Evolutionary conservation across 2,329 filamentous ascomycete genomes (phyloP), one percentile per base, ranked within the genome.

Genomic region (Apiospora pterosperma): DNA sequence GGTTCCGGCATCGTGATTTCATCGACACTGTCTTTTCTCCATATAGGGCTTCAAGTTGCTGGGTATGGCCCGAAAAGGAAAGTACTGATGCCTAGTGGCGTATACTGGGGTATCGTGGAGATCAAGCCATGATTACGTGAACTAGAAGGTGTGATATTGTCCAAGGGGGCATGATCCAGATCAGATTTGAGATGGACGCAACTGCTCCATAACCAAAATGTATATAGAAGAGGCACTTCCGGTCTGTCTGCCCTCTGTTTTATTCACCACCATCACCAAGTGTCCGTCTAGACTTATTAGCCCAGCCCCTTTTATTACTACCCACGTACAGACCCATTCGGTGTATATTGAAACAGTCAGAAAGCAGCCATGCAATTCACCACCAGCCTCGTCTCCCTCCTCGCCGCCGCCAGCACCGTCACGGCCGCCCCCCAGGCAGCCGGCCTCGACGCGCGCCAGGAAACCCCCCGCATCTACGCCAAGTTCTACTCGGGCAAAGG

Each of bases 391-490:
- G 1, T 62, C 36, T 36, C 59, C 19, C 25, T 62, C 63, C 44
- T 62, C 36, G 59, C 48, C 36, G 42, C 59, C 10, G 63, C 59
- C 36, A 59, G 59, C 63, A 16, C 7, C 38, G 21, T 48, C 41
- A 14, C 23, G 21, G 42, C 42, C 4, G 42, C 42, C 25, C 42
- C 62, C 19, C 59, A 34, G n/a, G 63, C 55, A 14, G 12, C 19
- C 1, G 42, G 36, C 42, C 55, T 36, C n/a, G 6, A 11, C 23
- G 28, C 39, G 8, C 63, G 63, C 8, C 63, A 64, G 59, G 59
- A 64, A 2, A 59, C 59, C 39, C 42, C 63, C 10, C 63, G 63
- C 36, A 64, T 64, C 44, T 64, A 64, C 44, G 63, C 63, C 59
- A 64, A 62, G 59, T 64, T 64, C 59, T 64, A 28, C 36, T 31